Evolutionary conservation across 1,284 basidiomycete genomes (phyloP), one percentile per base, ranked within the genome.

Genomic region (Moesziomyces globuligerus): DNA sequence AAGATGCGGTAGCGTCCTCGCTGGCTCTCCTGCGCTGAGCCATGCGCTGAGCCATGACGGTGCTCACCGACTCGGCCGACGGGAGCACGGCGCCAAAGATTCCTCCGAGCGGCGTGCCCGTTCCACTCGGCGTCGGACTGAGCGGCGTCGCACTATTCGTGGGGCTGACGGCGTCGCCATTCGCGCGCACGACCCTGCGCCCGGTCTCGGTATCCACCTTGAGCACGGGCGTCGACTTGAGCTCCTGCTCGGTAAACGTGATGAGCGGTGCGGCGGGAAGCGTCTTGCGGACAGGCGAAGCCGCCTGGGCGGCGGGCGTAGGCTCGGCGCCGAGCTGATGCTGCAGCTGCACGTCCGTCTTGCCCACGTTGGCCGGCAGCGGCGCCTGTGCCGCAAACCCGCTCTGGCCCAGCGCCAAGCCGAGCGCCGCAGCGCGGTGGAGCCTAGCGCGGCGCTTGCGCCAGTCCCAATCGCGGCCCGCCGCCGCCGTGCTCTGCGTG

Each of bases 401-500:
- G 36, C 53, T 58, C 37, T 62, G 58, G 11, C 49, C 50, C 9
- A 68, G 32, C 4, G 65, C 65, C 53, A 60, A 42, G 13, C 65
- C 65, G 13, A 68, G 49, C 4, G 65, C 51, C 24, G 67, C 56
- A 13, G 60, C 59, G 6, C 67, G 55, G 23, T 70, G 67, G 32
- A 64, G 20, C n/a, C 62, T 53, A 21, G 69, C 62, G 11, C 69
- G 32, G 3, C 69, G 15, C 34, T 72, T 72, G 9, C 80, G 58
- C 76, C 79, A 81, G 54, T 81, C 80, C 79, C 79, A 78, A 52
- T 79, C 74, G 24, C 69, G 55, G 1, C 80, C 77, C 1, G 75
- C 75, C 2, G 80, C 80, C 0, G 80, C 80, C 3, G 79, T 81
- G 38, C 62, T 67, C n/a, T 66, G 72, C 0, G 75, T 75, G 50